Evolutionary conservation across 129 eudicot species (phyloP).

Genomic region (Flaveria sonorensis): DNA sequence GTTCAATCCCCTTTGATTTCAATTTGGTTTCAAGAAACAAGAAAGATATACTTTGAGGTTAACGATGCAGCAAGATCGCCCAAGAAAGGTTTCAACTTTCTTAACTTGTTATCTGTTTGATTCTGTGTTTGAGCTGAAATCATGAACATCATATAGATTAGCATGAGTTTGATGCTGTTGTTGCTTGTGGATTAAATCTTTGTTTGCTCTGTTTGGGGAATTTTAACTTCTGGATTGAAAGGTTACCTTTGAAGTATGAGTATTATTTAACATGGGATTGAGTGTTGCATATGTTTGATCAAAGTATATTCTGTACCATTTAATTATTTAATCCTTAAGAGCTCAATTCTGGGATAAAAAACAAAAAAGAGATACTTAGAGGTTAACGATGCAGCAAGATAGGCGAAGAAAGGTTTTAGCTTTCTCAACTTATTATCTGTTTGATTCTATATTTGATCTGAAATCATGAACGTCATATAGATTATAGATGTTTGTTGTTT

Average conservation of each 20-base stretch:
- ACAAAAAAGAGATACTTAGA: background rate
- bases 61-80: slow-evolving; percentile 41
- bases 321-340: background rate
- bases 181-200: background rate
- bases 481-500: background rate
- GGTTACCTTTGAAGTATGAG: no score
- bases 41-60: background rate
- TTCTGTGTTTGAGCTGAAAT: background rate
- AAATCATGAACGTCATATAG: background rate
- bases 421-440: background rate
- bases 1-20: background rate
- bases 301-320: background rate
- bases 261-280: no score
- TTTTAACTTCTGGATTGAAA: no score
- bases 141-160: background rate
- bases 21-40: slow-evolving; percentile 19
- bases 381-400: slow-evolving; percentile 63
- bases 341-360: background rate
- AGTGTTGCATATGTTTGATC: no score
- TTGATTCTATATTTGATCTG: background rate
- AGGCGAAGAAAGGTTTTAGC: slow-evolving; percentile 59
- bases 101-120: background rate
- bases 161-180: slow-evolving; percentile 1
- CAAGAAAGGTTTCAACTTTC: slow-evolving; percentile 53
- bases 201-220: background rate